These are phyloP conservation scores for Salix dunnii DNA, from an alignment of 345 rosid genomes.

Conservation along the genomic window DNA sequence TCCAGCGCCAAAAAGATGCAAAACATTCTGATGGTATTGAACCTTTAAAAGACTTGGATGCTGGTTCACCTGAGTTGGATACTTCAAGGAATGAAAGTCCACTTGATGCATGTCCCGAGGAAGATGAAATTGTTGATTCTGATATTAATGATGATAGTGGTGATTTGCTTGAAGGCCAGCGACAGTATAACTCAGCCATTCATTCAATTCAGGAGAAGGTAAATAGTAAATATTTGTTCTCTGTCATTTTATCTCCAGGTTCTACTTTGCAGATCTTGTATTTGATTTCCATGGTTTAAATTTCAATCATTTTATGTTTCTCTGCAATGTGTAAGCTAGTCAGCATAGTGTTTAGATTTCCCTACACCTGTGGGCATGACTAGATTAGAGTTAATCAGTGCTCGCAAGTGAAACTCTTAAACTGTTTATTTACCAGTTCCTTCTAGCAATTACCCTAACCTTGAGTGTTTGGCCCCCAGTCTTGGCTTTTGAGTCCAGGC, in stretches of 20 bases:
- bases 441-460: background rate
- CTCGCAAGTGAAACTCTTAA: background rate
- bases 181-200: conserved; percentile 93
- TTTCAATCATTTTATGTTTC: background rate
- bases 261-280: background rate
- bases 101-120: conserved; percentile 61
- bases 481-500: background rate
- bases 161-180: conserved; percentile 94
- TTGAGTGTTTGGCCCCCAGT: background rate
- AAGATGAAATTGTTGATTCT: conserved; percentile 61
- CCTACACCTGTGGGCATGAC: background rate
- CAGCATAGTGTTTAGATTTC: background rate
- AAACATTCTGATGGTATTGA: conserved; percentile 68
- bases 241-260: background rate
- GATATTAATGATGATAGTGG: conserved; percentile 74
- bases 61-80: conserved; percentile 66
- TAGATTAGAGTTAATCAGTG: background rate
- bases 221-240: conserved; percentile 21
- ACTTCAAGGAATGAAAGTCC: conserved; percentile 65
- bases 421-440: background rate
- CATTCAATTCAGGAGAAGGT: conserved; percentile 96
- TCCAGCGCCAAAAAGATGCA: conserved; percentile 93
- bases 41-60: conserved; percentile 56
- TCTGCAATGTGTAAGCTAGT: conserved; percentile 3
- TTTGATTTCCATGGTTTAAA: conserved; percentile 3